phyloP scores from a whole-genome alignment of 202 grass and related monocot species.

The Dendrocalamus latiflorus region DNA sequence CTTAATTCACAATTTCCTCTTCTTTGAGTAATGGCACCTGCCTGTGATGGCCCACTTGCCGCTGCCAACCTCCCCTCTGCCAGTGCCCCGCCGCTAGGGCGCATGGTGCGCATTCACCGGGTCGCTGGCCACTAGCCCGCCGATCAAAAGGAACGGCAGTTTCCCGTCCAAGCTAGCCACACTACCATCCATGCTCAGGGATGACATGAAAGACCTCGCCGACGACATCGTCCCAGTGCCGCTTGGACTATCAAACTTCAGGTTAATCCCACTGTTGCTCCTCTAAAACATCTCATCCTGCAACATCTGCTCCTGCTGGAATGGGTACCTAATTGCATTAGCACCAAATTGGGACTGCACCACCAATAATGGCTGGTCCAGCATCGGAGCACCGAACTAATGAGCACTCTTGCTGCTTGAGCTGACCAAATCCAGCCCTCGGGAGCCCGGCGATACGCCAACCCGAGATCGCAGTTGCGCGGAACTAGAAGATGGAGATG shows the following conservation, averaged over 20 bases:
- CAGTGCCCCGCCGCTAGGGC: slow-evolving; percentile 52
- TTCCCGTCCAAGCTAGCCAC: slow-evolving; percentile 80
- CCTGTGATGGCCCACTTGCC: slow-evolving; percentile 59
- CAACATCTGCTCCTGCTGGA: slow-evolving; percentile 66
- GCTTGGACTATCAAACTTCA: slow-evolving; percentile 76
- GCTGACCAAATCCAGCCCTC: slow-evolving; percentile 34
- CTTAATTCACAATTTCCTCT: slow-evolving; percentile 88
- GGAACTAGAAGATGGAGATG: slow-evolving; percentile 40
- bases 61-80: slow-evolving; percentile 59
- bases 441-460: neutral
- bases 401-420: slow-evolving; percentile 23
- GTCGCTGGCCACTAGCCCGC: slow-evolving; percentile 52
- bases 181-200: slow-evolving; percentile 84
- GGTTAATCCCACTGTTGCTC: slow-evolving; percentile 67
- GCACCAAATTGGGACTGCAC: slow-evolving; percentile 56
- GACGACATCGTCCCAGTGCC: no score
- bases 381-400: slow-evolving; percentile 34
- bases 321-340: slow-evolving; percentile 37
- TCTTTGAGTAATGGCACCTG: slow-evolving; percentile 91
- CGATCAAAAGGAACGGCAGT: slow-evolving; percentile 59
- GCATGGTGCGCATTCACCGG: slow-evolving; percentile 41
- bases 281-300: slow-evolving; percentile 80
- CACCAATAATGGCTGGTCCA: slow-evolving; percentile 46
- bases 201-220: no score
- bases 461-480: slow-evolving; percentile 33